Evolutionary conservation across 1,284 basidiomycete genomes (phyloP), one percentile per base, ranked within the genome.

Genomic region (Puccinia hordei): DNA sequence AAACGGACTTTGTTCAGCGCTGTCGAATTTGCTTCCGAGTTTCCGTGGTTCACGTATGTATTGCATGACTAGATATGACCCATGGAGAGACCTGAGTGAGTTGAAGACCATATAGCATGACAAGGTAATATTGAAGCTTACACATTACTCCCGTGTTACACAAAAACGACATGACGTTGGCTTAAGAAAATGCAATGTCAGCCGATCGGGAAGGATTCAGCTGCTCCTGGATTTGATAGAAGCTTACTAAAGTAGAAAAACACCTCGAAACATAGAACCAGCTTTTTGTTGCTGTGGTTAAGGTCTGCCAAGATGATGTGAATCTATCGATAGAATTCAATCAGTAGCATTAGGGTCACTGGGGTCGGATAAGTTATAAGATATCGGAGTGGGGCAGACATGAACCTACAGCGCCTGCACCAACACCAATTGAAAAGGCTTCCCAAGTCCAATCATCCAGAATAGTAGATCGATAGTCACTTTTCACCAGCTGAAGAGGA

Each of bases 161-260:
- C 38, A 59, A 49, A 27, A 74, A 74, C 22, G 72, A 74, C 22
- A 74, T 74, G 24, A 74, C 72, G n/a, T 63, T 49, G 22, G 57
- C 72, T 74, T 41, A 57, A 57, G 38, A 53, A 53, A 24, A 74
- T 15, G 55, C 13, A 38, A 19, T 15, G 35, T 61, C n/a, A 46
- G 33, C 24, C 9, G 49, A 44, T 9, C 22, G 41, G 8, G 22
- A 27, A n/a, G 6, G 19, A 44, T 1, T n/a, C 65, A 33, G 33
- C 33, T 22, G 46, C 33, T 33, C 1, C 59, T 13, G 13, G n/a
- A 10, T 15, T 46, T 19, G 38, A 35, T 41, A 33, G 15, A 59
- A 49, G 46, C 72, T 74, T 74, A 63, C 72, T 63, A 61, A 57
- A 74, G 55, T 74, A 74, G 41, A 74, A 74, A 44, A 74, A 59